These are phyloP conservation scores for Linderniella brevidens DNA, from an alignment of 257 asterid species.

Conservation along the genomic window DNA sequence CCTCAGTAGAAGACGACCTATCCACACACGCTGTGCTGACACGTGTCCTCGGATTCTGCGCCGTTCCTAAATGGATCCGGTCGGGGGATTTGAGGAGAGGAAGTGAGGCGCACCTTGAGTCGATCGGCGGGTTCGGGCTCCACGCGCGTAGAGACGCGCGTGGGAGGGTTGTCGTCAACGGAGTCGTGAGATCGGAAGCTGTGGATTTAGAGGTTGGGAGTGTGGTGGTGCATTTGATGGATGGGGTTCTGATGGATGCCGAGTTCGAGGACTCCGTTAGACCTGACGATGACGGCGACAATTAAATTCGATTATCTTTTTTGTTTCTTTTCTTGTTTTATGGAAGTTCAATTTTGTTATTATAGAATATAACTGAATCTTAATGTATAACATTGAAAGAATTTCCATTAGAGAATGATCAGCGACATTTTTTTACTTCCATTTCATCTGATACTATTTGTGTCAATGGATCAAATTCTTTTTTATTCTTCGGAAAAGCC, in stretches of 20 bases:
- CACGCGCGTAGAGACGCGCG: slow-evolving; percentile 28
- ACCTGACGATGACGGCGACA: slow-evolving; percentile 14
- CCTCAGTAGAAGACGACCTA: slow-evolving; percentile 9
- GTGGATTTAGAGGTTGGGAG: slow-evolving; percentile 25
- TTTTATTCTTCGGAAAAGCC: too few relatives aligned
- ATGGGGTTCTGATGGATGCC: slow-evolving; percentile 47
- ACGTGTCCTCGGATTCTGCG: slow-evolving; percentile 52
- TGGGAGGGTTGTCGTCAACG: slow-evolving; percentile 35
- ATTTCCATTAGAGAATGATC: too few relatives aligned
- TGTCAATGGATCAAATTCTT: too few relatives aligned
- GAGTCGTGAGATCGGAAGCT: slow-evolving; percentile 24
- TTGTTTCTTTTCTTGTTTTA: not conserved
- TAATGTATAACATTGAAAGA: too few relatives aligned
- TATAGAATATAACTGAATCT: too few relatives aligned
- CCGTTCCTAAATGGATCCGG: slow-evolving; percentile 43
- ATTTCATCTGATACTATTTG: too few relatives aligned
- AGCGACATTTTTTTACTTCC: too few relatives aligned
- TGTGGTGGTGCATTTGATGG: slow-evolving; percentile 30
- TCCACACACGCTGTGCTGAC: slow-evolving; percentile 34
- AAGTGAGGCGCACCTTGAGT: slow-evolving; percentile 32
- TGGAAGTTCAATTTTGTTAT: too few relatives aligned
- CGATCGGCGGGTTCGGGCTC: slow-evolving; percentile 44
- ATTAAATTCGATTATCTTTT: not conserved
- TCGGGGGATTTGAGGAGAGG: slow-evolving; percentile 23
- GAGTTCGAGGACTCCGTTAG: slow-evolving; percentile 36